phyloP scores from a whole-genome alignment of 1,284 basidiomycete species.

The Erythrobasidium hasegawianum region DNA sequence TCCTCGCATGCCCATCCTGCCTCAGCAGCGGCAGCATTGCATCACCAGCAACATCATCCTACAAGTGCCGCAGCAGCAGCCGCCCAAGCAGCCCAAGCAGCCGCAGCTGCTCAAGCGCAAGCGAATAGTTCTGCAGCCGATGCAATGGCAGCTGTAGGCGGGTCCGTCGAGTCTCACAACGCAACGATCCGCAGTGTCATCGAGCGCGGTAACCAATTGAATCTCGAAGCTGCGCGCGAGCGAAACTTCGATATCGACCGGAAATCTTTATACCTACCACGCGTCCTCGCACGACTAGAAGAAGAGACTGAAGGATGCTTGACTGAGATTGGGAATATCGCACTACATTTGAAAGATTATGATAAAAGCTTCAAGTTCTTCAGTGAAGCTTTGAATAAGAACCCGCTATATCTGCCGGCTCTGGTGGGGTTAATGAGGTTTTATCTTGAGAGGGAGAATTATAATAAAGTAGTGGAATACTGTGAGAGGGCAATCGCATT shows the following conservation, averaged over 20 bases:
- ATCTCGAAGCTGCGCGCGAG: constrained; percentile 24
- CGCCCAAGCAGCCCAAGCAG: not conserved
- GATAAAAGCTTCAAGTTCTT: constrained; percentile 84
- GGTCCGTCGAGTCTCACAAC: constrained; percentile 14
- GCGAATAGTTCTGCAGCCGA: not conserved
- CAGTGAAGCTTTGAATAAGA: constrained; percentile 86
- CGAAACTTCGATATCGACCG: constrained; percentile 11
- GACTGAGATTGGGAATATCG: constrained; percentile 33
- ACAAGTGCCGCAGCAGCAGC: not conserved
- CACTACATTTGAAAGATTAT: constrained; percentile 31
- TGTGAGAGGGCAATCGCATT: constrained; percentile 43
- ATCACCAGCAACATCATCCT: constrained; percentile 6
- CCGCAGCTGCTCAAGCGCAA: not conserved
- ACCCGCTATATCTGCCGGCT: constrained; percentile 77
- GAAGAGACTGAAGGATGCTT: constrained; percentile 20
- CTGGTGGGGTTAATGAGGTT: constrained; percentile 76
- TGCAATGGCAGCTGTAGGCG: not conserved
- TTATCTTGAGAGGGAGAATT: constrained; percentile 57
- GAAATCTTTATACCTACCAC: constrained; percentile 6
- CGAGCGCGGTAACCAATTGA: constrained; percentile 15
- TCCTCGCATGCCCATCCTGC: too few species aligned
- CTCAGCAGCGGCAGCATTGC: constrained; percentile 2
- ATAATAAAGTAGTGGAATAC: constrained; percentile 50
- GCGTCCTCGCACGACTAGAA: constrained; percentile 16
- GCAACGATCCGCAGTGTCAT: constrained; percentile 5